phyloP scores from a whole-genome alignment of 2,329 filamentous ascomycete genomes.

The Verticillium tricorpus region DNA sequence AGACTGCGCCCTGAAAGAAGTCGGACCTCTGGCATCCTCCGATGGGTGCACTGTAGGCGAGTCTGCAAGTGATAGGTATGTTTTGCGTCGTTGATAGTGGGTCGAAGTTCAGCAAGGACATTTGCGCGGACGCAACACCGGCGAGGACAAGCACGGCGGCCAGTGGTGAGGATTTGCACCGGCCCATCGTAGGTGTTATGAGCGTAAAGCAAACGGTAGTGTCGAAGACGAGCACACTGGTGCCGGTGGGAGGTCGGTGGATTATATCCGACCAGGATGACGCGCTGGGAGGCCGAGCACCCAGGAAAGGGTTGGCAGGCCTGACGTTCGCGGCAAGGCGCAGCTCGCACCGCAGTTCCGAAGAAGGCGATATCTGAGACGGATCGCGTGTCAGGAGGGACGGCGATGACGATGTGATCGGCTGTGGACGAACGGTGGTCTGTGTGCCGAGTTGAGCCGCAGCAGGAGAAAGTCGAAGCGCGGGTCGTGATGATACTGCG shows the following conservation, averaged over 20 bases:
- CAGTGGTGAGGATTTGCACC: neutral
- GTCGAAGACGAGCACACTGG: neutral
- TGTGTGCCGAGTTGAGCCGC: neutral
- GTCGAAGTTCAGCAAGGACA: conserved; percentile 33
- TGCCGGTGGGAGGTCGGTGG: neutral
- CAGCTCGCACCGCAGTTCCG: neutral
- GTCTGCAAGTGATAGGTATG: conserved; percentile 30
- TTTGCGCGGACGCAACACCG: conserved; percentile 5
- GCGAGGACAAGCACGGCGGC: neutral
- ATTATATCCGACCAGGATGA: neutral
- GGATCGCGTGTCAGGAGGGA: conserved; percentile 12
- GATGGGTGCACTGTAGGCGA: conserved; percentile 37
- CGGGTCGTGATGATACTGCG: neutral
- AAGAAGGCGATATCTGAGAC: conserved; percentile 7
- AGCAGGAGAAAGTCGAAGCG: neutral
- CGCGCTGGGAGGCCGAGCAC: neutral
- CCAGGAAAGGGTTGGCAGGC: neutral
- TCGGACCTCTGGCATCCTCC: conserved; percentile 30
- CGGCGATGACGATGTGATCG: neutral
- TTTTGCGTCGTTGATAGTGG: conserved; percentile 27
- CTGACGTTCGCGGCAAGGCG: neutral
- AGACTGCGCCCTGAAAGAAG: conserved; percentile 27
- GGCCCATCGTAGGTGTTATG: neutral
- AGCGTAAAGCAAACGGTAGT: neutral
- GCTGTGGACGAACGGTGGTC: neutral